Conservation (phyloP, 371 early-diverging fungal species). For the Saksenaea vasiformis region DNA sequence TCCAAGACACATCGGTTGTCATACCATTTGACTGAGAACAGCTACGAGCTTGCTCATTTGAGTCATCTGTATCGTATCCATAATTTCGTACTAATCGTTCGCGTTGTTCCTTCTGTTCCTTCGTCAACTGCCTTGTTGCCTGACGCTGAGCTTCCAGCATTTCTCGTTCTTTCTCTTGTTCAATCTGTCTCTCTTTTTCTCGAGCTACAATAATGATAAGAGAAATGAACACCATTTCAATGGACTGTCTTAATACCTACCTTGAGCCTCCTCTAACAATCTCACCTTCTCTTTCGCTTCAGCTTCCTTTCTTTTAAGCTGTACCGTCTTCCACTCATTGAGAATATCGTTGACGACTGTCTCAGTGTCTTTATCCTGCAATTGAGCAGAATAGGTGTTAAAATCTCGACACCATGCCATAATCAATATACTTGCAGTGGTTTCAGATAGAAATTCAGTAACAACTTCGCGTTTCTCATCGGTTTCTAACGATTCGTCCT, state of each 20-base stretch:
- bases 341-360: constrained; percentile 35
- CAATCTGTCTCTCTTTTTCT: constrained; percentile 24
- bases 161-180: constrained; percentile 25
- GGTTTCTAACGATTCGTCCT: constrained; percentile 56
- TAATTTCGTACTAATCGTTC: constrained; percentile 54
- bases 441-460: constrained; percentile 53
- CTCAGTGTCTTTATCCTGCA: constrained; percentile 41
- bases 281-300: constrained; percentile 39
- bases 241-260: constrained; percentile 18
- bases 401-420: not conserved
- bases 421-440: constrained; percentile 38
- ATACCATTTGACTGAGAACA: constrained; percentile 12
- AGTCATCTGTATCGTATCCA: constrained; percentile 52
- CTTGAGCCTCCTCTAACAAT: constrained; percentile 38
- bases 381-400: not conserved
- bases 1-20: not conserved
- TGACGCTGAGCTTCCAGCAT: constrained; percentile 16
- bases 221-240: not conserved
- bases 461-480: constrained; percentile 61
- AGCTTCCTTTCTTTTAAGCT: constrained; percentile 37
- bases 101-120: constrained; percentile 55
- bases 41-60: constrained; percentile 34
- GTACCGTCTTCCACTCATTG: constrained; percentile 37
- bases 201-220: constrained; percentile 17
- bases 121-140: constrained; percentile 36